These are phyloP conservation scores for Trametes cinnabarina DNA, from an alignment of 768 basidiomycete genomes.

Conservation along the genomic window DNA sequence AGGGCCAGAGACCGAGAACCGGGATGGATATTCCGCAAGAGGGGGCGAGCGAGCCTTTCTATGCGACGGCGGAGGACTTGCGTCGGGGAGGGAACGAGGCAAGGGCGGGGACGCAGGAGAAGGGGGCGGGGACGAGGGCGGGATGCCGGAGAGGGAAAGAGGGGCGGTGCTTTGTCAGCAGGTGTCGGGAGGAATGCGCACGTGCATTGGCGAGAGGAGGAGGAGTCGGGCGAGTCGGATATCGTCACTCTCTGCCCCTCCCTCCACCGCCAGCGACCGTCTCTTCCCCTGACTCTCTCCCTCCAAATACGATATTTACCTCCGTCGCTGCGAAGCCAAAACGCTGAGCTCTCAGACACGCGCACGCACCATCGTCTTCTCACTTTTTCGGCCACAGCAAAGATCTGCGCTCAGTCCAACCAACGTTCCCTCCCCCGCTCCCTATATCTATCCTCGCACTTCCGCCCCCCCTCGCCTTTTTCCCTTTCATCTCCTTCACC, in stretches of 20 bases:
- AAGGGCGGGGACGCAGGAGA: not conserved
- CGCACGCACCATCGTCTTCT: not conserved
- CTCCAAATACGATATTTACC: too few species aligned
- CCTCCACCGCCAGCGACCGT: too few species aligned
- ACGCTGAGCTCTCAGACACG: not conserved
- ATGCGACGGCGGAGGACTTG: not conserved
- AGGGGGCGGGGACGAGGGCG: not conserved
- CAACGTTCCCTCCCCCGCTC: slow-evolving; percentile 9
- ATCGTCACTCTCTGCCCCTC: slow-evolving; percentile 10
- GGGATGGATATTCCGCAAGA: not conserved
- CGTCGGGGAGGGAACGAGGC: not conserved
- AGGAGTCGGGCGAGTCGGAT: not conserved
- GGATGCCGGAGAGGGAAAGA: not conserved
- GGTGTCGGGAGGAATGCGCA: slow-evolving; percentile 22
- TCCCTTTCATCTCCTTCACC: slow-evolving; percentile 13
- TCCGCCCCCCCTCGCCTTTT: slow-evolving; percentile 7
- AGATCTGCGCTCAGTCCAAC: slow-evolving; percentile 12
- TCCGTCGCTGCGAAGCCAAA: slow-evolving; percentile 11
- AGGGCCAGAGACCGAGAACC: too few species aligned
- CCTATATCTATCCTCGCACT: slow-evolving; percentile 11
- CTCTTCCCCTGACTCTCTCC: not conserved
- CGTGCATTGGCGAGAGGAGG: slow-evolving; percentile 32
- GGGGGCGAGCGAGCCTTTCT: not conserved
- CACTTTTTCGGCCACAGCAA: not conserved
- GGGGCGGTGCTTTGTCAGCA: slow-evolving; percentile 25